Percentiles rank a stretch among this genome's conserved stretches.
Evolutionary conservation across 148 eudicot species (phyloP).

Genomic region (Silene latifolia): DNA sequence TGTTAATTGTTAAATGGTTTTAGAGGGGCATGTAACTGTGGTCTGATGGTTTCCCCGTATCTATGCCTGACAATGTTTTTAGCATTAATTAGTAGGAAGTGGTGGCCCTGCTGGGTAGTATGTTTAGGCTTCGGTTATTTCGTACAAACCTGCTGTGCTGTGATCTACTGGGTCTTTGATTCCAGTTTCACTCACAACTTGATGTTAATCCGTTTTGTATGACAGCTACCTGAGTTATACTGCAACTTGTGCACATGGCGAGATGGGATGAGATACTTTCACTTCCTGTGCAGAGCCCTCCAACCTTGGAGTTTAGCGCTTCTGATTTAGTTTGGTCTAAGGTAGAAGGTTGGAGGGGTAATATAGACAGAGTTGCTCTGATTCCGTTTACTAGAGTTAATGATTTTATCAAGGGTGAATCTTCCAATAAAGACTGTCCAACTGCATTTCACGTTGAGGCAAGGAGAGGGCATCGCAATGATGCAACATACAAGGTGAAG

Average conservation of each 20-base stretch:
- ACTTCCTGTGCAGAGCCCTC: slow-evolving; percentile 95
- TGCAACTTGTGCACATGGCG: slow-evolving; percentile 47
- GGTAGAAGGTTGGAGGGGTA: slow-evolving; percentile 83
- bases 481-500: slow-evolving; percentile 67
- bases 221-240: background rate
- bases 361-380: slow-evolving; percentile 75
- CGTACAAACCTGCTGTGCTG: too few relatives aligned
- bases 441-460: slow-evolving; percentile 95
- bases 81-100: too few relatives aligned
- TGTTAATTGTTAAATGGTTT: background rate
- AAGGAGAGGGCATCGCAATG: slow-evolving; percentile 54
- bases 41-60: too few relatives aligned
- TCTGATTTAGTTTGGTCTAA: slow-evolving; percentile 82
- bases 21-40: too few relatives aligned
- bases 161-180: background rate
- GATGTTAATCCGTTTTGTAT: background rate
- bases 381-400: slow-evolving; percentile 87
- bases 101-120: too few relatives aligned
- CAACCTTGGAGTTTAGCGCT: slow-evolving; percentile 71
- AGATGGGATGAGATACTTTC: slow-evolving; percentile 95
- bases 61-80: too few relatives aligned
- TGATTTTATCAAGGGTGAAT: slow-evolving; percentile 87
- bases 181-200: background rate
- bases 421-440: slow-evolving; percentile 81
- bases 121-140: too few relatives aligned